Conservation (phyloP, 345 rosid genomes). For the Geranium rotundifolium region DNA sequence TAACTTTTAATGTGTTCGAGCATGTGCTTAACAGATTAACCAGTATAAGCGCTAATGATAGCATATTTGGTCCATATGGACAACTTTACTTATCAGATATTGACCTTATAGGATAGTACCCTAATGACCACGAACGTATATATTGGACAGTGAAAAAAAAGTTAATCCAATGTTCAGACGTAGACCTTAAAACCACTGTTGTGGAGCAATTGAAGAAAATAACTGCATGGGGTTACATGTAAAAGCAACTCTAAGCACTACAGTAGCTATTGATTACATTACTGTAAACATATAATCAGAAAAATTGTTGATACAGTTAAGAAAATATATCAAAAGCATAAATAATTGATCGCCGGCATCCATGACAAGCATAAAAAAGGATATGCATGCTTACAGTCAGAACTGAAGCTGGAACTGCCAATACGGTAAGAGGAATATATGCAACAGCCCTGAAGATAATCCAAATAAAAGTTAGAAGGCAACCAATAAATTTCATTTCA, state of each 20-base stretch:
- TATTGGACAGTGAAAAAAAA: not conserved
- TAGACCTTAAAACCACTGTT: not conserved
- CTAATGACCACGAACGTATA: not conserved
- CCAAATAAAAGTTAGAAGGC: slow-evolving; percentile 5
- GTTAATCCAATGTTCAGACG: not conserved
- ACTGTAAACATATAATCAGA: no score
- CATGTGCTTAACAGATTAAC: not conserved
- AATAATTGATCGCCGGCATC: no score
- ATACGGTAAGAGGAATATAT: slow-evolving; percentile 81
- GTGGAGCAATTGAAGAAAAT: no score
- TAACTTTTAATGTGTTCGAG: not conserved
- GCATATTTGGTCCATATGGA: not conserved
- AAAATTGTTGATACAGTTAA: no score
- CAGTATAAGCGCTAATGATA: not conserved
- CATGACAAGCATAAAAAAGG: not conserved
- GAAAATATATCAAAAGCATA: not conserved
- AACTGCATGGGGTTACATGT: no score
- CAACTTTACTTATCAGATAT: not conserved
- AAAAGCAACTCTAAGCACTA: no score
- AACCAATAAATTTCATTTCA: slow-evolving; percentile 1
- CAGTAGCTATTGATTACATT: no score
- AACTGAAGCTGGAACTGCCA: slow-evolving; percentile 98
- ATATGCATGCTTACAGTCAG: slow-evolving; percentile 59
- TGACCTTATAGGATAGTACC: not conserved
- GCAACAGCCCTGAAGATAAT: slow-evolving; percentile 69